Percentiles rank a stretch among this genome's conserved stretches.
phyloP scores from a whole-genome alignment of 2,329 filamentous ascomycete genomes.

The Arachnomyces sp. region DNA sequence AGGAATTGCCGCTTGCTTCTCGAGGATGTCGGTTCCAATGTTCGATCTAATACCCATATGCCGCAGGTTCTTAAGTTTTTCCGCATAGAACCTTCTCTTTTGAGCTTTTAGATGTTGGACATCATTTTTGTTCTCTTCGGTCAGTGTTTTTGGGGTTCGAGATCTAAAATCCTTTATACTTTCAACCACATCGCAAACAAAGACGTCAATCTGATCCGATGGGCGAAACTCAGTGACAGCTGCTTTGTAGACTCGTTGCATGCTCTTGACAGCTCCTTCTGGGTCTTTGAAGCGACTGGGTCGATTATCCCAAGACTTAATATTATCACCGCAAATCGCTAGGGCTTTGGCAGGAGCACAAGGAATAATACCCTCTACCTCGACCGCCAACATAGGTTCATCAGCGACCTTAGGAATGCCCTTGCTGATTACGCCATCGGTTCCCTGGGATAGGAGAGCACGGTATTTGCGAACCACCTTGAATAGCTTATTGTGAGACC shows the following conservation, averaged over 20 bases:
- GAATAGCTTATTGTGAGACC: conserved; percentile 87
- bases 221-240: conserved; percentile 49
- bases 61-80: conserved; percentile 73
- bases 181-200: conserved; percentile 60
- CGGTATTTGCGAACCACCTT: conserved; percentile 87
- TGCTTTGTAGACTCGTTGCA: conserved; percentile 56
- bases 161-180: conserved; percentile 69
- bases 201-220: conserved; percentile 55
- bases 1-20: conserved; percentile 64
- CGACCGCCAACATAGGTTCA: conserved; percentile 16
- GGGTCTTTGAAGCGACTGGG: conserved; percentile 65
- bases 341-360: conserved; percentile 22
- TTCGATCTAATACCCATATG: conserved; percentile 88
- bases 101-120: conserved; percentile 85
- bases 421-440: conserved; percentile 50
- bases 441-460: conserved; percentile 65
- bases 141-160: conserved; percentile 73
- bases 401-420: conserved; percentile 28
- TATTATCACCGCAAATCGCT: conserved; percentile 22
- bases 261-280: conserved; percentile 62
- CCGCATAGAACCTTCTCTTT: conserved; percentile 84
- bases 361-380: background rate
- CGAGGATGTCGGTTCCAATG: conserved; percentile 63
- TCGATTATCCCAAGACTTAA: conserved; percentile 34
- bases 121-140: conserved; percentile 73